Base-by-base conservation (phyloP, 768 basidiomycete species). In the Suillus clintonianus region DNA sequence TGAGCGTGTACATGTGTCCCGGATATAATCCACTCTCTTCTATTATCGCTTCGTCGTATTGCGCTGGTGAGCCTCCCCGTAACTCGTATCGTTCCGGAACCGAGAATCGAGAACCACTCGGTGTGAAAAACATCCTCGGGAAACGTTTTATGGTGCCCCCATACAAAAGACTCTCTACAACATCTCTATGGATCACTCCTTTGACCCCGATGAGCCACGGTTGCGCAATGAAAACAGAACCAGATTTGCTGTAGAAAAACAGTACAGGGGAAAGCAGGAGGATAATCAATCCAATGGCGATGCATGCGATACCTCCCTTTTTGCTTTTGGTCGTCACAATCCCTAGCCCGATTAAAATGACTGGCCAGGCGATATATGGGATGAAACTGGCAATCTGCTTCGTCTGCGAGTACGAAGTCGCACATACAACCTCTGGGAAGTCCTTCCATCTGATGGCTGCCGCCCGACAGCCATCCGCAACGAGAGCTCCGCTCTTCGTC, bases 161-260 rank as follows among this genome's bases (percentile, higher is more conserved):
- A 13, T 70, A 70, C 36, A 69, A 22, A 14, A 58, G 65, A 17
- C 43, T 27, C 15, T 60, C 34, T 11, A 60, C 65, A 3, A 59
- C 24, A 24, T 65, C 22, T 8, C 36, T 42, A n/a, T 60, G 45
- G 36, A 70, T 15, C 47, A 67, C 62, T 1, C 69, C 69, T n/a
- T 70, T 70, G 27, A 69, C 62, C 6, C 69, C 69, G 3, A 70
- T 64, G 13, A 70, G 30, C 69, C 69, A 70, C 2, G 69, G 69
- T 24, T 70, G 64, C 3, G 64, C 15, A 13, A 4, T 13, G 2
- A 67, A 11, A 32, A 69, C 51, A 15, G 68, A 68, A 11, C 68
- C 69, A 30, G 65, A 63, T 22, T 63, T 54, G 15, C 66, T 62
- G 36, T 64, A 64, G 13, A 63, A 63, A 13, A 64, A 37, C 24